Percentiles rank a stretch among this genome's conserved stretches.
Conservation (phyloP, 208 protist species). For the Lotmaria passim region DNA sequence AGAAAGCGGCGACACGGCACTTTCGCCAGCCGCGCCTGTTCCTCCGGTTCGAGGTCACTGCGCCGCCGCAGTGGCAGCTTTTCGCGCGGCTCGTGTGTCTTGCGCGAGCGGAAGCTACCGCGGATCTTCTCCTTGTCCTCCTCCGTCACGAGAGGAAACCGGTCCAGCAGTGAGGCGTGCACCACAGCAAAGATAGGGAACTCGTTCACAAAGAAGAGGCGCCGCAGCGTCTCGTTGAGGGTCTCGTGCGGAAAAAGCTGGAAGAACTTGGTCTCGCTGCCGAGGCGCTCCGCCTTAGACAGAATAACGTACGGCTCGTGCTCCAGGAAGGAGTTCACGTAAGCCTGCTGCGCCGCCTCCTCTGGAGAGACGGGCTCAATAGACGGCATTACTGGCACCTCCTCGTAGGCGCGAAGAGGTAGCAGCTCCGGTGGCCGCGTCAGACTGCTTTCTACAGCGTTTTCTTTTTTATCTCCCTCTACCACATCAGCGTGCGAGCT, state of each 20-base stretch:
- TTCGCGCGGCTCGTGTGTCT: slow-evolving; percentile 25
- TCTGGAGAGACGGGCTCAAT: slow-evolving; percentile 26
- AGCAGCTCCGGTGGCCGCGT: slow-evolving; percentile 4
- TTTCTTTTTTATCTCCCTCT: background rate
- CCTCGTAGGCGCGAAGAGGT: slow-evolving; percentile 25
- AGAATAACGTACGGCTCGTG: slow-evolving; percentile 54
- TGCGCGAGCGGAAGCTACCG: slow-evolving; percentile 57
- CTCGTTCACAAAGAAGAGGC: slow-evolving; percentile 88
- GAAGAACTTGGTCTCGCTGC: slow-evolving; percentile 67
- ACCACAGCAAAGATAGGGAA: slow-evolving; percentile 85
- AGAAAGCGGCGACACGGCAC: slow-evolving; percentile 81
- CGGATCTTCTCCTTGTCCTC: slow-evolving; percentile 76
- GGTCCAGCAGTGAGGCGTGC: slow-evolving; percentile 34
- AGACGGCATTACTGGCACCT: slow-evolving; percentile 18
- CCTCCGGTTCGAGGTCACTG: slow-evolving; percentile 51
- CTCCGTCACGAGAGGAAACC: slow-evolving; percentile 70
- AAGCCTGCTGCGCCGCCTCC: slow-evolving; percentile 31
- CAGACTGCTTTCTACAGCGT: background rate
- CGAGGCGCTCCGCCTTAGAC: slow-evolving; percentile 72
- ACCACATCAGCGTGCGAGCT: background rate
- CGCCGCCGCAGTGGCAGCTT: slow-evolving; percentile 44
- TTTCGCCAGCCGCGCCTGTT: slow-evolving; percentile 41
- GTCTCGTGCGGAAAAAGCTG: slow-evolving; percentile 53
- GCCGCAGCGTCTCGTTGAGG: slow-evolving; percentile 77
- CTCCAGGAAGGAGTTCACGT: slow-evolving; percentile 46